Conservation (phyloP, 2,329 filamentous ascomycete species). For the Microsporum audouinii region DNA sequence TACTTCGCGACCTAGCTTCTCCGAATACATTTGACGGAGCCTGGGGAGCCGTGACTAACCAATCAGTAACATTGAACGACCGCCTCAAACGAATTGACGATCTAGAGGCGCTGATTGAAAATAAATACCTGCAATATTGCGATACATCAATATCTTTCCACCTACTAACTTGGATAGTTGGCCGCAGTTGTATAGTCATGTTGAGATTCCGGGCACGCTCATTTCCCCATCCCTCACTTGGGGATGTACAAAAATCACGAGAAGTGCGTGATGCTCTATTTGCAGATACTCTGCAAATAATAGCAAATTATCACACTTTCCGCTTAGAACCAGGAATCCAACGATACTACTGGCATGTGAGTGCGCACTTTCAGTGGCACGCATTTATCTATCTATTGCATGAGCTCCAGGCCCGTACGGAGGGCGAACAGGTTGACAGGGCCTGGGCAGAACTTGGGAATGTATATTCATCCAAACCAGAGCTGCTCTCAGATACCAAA, state of each 20-base stretch:
- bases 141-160: slow-evolving; percentile 29
- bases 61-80: slow-evolving; percentile 4
- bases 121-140: slow-evolving; percentile 25
- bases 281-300: slow-evolving; percentile 25
- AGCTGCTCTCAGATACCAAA: slow-evolving; percentile 24
- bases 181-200: background rate
- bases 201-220: slow-evolving; percentile 5
- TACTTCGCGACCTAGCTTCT: slow-evolving; percentile 25
- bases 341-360: slow-evolving; percentile 33
- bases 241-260: slow-evolving; percentile 19
- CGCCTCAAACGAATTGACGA: slow-evolving; percentile 18
- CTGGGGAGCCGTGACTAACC: background rate
- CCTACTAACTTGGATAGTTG: background rate
- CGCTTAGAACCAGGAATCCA: slow-evolving; percentile 28
- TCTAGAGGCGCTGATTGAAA: slow-evolving; percentile 23
- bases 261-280: slow-evolving; percentile 30
- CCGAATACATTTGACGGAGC: background rate
- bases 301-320: slow-evolving; percentile 27
- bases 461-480: slow-evolving; percentile 21
- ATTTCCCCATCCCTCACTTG: slow-evolving; percentile 20
- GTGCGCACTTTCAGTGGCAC: slow-evolving; percentile 40
- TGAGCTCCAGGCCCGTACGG: slow-evolving; percentile 26
- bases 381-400: slow-evolving; percentile 37
- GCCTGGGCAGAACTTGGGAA: slow-evolving; percentile 36
- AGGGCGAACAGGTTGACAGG: slow-evolving; percentile 23